Evolutionary conservation across 2,329 filamentous ascomycete species (phyloP), one percentile per base, ranked within the genome.

Genomic region (Teratosphaeria destructans): DNA sequence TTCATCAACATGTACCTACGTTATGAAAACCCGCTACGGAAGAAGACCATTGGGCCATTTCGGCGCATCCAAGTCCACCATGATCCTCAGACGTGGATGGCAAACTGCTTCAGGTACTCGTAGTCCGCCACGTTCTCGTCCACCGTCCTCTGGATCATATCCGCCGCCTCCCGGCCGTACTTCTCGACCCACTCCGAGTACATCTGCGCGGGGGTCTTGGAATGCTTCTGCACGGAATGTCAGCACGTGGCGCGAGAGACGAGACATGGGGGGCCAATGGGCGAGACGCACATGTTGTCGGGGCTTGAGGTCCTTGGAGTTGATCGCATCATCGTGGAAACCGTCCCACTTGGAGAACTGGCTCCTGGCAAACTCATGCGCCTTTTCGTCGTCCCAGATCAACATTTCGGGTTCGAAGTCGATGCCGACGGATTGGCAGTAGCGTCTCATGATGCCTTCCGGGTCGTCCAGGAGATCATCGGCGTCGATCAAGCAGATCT

Each of bases 271-370:
- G 23, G 14, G 55, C 39, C 27, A 39, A 12, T 23, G 23, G 23
- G 23, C 23, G 8, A n/a, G 37, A 75, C 78, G 70, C 74, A 84
- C 82, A 64, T 86, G 81, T 54, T 80, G 79, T 70, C 89, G 81
- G 1, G 89, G 84, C 71, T 86, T 87, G 68, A 99, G 77, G 62
- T 85, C 85, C 43, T 81, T 87, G 71, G 89, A 95, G 66, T 88
- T 80, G 67, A 97, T 89, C 14, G 91, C 94, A 78, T 97, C 94
- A 66, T 97, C 89, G 73, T 97, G 94, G 77, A 95, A 97, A 11
- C 94, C 94, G 66, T 86, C 88, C 94, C 94, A 97, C 78, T 99
- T 97, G 76, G 92, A 90, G 76, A 97, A 97, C 19, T 85, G 86
- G 63, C 84, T 81, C 65, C 82, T 80, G 3, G 92, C 93, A 62